phyloP scores from a whole-genome alignment of 2,329 filamentous ascomycete genomes.

The Cadophora malorum region DNA sequence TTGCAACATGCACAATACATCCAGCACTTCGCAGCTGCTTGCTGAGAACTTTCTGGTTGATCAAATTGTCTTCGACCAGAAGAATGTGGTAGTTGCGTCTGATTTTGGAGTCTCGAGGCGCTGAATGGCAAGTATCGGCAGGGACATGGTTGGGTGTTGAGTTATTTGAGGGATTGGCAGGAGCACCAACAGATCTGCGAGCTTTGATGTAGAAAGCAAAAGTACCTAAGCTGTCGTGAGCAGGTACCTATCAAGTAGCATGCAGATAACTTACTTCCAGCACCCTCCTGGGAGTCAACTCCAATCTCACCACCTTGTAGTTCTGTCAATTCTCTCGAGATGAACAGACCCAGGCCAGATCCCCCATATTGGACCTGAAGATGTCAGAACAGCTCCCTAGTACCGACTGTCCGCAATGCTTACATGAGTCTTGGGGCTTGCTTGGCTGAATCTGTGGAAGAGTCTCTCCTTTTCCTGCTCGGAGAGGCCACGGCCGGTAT shows the following conservation, averaged over 20 bases:
- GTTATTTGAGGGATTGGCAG: conserved; percentile 5
- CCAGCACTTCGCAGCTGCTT: conserved; percentile 64
- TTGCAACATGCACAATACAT: conserved; percentile 66
- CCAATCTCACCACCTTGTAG: conserved; percentile 71
- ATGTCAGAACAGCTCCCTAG: neutral
- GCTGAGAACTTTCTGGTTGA: conserved; percentile 70
- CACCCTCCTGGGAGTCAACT: conserved; percentile 62
- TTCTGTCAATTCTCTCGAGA: conserved; percentile 67
- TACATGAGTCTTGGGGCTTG: conserved; percentile 54
- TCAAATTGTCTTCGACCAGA: conserved; percentile 70
- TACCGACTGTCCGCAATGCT: neutral
- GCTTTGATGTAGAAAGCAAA: conserved; percentile 70
- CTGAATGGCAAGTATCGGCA: conserved; percentile 8
- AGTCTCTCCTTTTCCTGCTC: conserved; percentile 68
- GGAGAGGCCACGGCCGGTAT: conserved; percentile 69
- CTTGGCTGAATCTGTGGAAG: conserved; percentile 73
- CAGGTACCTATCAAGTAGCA: neutral
- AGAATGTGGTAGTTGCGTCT: conserved; percentile 51
- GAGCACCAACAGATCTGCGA: conserved; percentile 20
- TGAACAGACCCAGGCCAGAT: conserved; percentile 68
- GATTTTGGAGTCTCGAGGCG: conserved; percentile 1
- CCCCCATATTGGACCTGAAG: conserved; percentile 64
- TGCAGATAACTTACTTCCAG: conserved; percentile 54
- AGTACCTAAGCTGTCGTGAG: conserved; percentile 34
- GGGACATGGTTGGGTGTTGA: conserved; percentile 9